Evolutionary conservation across 2,329 filamentous ascomycete species (phyloP).

Genomic region (Nemania abortiva): DNA sequence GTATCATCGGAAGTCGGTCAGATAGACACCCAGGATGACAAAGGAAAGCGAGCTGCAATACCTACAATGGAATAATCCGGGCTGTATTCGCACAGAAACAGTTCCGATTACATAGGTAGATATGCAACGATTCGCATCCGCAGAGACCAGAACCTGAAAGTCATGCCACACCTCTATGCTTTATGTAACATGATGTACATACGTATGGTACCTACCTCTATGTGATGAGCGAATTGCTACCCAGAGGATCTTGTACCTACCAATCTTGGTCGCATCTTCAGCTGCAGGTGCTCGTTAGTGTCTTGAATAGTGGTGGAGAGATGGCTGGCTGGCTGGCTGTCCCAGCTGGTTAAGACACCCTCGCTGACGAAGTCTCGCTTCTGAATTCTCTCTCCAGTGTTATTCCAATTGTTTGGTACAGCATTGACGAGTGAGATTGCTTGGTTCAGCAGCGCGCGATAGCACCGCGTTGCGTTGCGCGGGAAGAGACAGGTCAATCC

Average conservation of each 20-base stretch:
- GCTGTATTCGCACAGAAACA: slow-evolving; percentile 18
- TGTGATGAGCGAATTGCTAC: slow-evolving; percentile 33
- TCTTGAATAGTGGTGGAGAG: slow-evolving; percentile 29
- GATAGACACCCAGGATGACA: slow-evolving; percentile 10
- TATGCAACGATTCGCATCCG: slow-evolving; percentile 18
- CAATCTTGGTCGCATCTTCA: slow-evolving; percentile 28
- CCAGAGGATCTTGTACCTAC: slow-evolving; percentile 28
- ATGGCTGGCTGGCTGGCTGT: slow-evolving; percentile 30
- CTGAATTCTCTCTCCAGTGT: slow-evolving; percentile 18
- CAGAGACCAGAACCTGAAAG: slow-evolving; percentile 16
- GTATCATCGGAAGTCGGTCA: slow-evolving; percentile 12
- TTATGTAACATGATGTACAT: slow-evolving; percentile 33
- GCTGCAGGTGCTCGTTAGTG: slow-evolving; percentile 36
- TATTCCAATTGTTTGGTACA: slow-evolving; percentile 27
- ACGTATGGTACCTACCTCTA: neutral
- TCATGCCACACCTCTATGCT: slow-evolving; percentile 24
- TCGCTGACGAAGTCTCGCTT: slow-evolving; percentile 31
- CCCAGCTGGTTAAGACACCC: slow-evolving; percentile 30
- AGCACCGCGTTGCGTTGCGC: slow-evolving; percentile 2
- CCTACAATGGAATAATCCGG: slow-evolving; percentile 5
- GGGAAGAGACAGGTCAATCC: slow-evolving; percentile 25
- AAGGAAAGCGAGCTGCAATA: slow-evolving; percentile 5
- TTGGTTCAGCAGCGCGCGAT: slow-evolving; percentile 19
- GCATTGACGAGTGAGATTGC: slow-evolving; percentile 30
- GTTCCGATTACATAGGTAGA: slow-evolving; percentile 1